phyloP scores from a whole-genome alignment of 2,329 filamentous ascomycete genomes.

The Didymella exigua region DNA sequence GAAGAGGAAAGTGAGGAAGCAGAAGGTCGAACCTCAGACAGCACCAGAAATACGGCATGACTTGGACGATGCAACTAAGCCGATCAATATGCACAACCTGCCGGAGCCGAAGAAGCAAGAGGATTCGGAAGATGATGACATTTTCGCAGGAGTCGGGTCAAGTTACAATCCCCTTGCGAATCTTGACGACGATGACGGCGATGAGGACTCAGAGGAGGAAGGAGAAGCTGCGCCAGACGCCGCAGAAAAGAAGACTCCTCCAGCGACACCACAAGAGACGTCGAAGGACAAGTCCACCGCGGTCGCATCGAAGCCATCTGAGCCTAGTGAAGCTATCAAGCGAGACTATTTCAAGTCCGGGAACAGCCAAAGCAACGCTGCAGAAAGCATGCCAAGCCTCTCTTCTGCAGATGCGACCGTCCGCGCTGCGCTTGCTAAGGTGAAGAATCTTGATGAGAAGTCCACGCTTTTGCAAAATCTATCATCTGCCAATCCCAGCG shows the following conservation, averaged over 20 bases:
- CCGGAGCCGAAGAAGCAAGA: conserved; percentile 37
- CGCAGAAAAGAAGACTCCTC: conserved; percentile 1
- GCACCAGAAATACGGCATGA: conserved; percentile 48
- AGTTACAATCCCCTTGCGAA: conserved; percentile 66
- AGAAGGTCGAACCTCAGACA: conserved; percentile 46
- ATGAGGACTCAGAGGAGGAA: conserved; percentile 49
- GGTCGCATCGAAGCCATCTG: conserved; percentile 5
- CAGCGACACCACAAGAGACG: conserved; percentile 3
- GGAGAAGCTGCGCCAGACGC: neutral
- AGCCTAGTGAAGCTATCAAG: conserved; percentile 19
- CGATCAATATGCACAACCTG: conserved; percentile 48
- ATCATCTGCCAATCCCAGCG: conserved; percentile 23
- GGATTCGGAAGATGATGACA: conserved; percentile 62
- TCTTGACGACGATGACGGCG: conserved; percentile 58
- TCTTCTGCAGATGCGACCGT: conserved; percentile 73
- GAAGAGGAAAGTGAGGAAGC: conserved; percentile 66
- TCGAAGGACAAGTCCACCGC: conserved; percentile 8
- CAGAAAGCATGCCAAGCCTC: conserved; percentile 42
- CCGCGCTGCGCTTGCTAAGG: conserved; percentile 83
- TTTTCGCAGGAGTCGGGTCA: conserved; percentile 65
- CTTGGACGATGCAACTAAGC: conserved; percentile 52
- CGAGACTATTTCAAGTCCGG: conserved; percentile 30
- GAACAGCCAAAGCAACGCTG: conserved; percentile 10
- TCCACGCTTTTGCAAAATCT: conserved; percentile 51
- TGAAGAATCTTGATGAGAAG: conserved; percentile 58